Percentiles rank a stretch among this genome's conserved stretches.
Evolutionary conservation across 768 basidiomycete species (phyloP).

Genomic region (Agaricus sinodeliciosus): DNA sequence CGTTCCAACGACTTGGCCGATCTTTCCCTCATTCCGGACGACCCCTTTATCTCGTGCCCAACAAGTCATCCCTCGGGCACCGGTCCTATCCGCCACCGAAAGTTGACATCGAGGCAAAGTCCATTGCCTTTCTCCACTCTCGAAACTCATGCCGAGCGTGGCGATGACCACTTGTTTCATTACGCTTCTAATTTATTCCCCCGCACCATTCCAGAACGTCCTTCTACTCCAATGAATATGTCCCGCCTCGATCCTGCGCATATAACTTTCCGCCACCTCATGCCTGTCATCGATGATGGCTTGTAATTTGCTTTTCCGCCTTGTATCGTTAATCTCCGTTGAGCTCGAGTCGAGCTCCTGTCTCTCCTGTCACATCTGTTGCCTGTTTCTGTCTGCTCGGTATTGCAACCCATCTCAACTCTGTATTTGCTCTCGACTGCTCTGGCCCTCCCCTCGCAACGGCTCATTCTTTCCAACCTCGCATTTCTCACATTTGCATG

Average conservation of each 20-base stretch:
- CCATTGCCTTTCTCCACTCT: conserved; percentile 27
- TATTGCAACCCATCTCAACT: background rate
- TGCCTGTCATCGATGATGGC: conserved; percentile 47
- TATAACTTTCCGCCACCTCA: conserved; percentile 51
- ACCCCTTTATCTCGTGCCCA: conserved; percentile 9
- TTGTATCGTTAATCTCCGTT: conserved; percentile 25
- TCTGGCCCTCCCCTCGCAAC: background rate
- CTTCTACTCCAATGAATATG: conserved; percentile 18
- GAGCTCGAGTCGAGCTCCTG: conserved; percentile 15
- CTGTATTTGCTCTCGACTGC: background rate
- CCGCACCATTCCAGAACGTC: conserved; percentile 14
- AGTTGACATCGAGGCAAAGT: conserved; percentile 43
- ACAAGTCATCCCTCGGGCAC: conserved; percentile 21
- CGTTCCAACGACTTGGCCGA: conserved; percentile 55
- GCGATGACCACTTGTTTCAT: conserved; percentile 7
- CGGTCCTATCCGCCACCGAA: conserved; percentile 57
- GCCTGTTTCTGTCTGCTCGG: background rate
- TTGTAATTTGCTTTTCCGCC: conserved; percentile 14
- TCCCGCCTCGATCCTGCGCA: conserved; percentile 40
- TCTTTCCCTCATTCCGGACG: conserved; percentile 49
- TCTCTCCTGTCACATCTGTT: conserved; percentile 2
- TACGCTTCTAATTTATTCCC: conserved; percentile 5
- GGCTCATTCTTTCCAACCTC: background rate
- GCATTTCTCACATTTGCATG: background rate
- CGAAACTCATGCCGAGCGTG: conserved; percentile 7